Evolutionary conservation across 2,329 filamentous ascomycete species (phyloP).

Genomic region (Penicillium hesseltinei): DNA sequence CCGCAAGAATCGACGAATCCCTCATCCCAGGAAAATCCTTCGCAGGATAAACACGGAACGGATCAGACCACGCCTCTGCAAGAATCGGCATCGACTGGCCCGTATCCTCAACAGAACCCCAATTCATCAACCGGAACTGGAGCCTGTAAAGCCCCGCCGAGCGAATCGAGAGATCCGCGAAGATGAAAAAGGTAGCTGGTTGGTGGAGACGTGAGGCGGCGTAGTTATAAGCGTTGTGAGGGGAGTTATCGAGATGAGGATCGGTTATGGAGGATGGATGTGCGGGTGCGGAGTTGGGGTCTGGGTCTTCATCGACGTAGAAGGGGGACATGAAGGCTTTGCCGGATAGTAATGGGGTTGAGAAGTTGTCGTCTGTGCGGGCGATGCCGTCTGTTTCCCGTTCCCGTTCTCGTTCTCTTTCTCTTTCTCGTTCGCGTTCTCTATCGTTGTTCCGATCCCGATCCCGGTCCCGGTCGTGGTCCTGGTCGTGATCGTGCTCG

Average conservation of each 20-base stretch:
- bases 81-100: slow-evolving; percentile 39
- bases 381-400: slow-evolving; percentile 17
- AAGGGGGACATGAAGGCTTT: slow-evolving; percentile 45
- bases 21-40: slow-evolving; percentile 48
- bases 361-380: slow-evolving; percentile 21
- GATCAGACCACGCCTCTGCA: slow-evolving; percentile 41
- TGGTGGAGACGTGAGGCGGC: slow-evolving; percentile 20
- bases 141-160: slow-evolving; percentile 46
- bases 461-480: slow-evolving; percentile 13
- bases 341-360: slow-evolving; percentile 37
- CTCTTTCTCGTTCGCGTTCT: slow-evolving; percentile 6
- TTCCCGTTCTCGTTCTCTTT: slow-evolving; percentile 12
- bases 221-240: slow-evolving; percentile 6
- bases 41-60: slow-evolving; percentile 43
- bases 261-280: slow-evolving; percentile 32
- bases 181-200: slow-evolving; percentile 49
- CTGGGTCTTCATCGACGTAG: slow-evolving; percentile 43
- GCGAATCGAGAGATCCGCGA: slow-evolving; percentile 48
- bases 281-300: slow-evolving; percentile 41
- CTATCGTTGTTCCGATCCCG: slow-evolving; percentile 3
- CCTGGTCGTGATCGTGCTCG: slow-evolving; percentile 2
- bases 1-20: slow-evolving; percentile 40
- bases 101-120: slow-evolving; percentile 35
- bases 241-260: background rate
- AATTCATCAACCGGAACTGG: slow-evolving; percentile 48